Base-by-base conservation (phyloP, 2,329 filamentous ascomycete species). In the Nemania sp. region DNA sequence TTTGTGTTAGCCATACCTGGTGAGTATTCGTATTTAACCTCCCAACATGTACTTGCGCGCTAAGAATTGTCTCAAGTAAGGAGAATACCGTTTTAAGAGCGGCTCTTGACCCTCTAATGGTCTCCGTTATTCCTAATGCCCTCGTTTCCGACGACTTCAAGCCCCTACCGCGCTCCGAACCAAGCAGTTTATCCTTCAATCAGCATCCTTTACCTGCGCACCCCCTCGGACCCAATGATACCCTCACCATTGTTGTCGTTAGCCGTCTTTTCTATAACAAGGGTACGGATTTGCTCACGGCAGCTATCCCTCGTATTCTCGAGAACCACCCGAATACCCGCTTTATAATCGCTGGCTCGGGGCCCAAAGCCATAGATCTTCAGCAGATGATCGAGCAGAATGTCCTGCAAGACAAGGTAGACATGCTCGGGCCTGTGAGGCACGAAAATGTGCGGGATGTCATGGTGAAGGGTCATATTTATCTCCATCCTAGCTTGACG, bases 211-310 rank as follows among this genome's bases (percentile, higher is more conserved):
- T 86, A 10, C 86, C 89, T 0, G 88, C 89, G 3, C 90, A 90
- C 62, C 89, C 89, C 6, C 86, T 97, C 2, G 92, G 92, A 0
- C 93, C 94, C 0, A 87, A 93, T 71, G 95, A 98, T 74, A 92
- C 90, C 11, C 95, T 99, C 75, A 98, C 94, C 7, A 98, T 99
- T 66, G 93, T 99, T 1, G 95, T 99, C 22, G 97, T 99, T 70
- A 98, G 94, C 8, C 93, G 96, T 22, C 89, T 99, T 1, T 99
- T 98, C 81, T 98, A 98, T 81, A 99, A 99, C 82, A 99, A 99
- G 79, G 96, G 96, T 67, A 98, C 93, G 1, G 97, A 99, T 79
- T 88, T 99, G 0, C 87, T 99, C n/a, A 97, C 97, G 26, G 96
- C 95, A 11, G 93, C 94, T 3, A 97, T 99, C 62, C 96, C 96